Base-by-base conservation (phyloP, 192 early-diverging fungal genomes). In the Coemansia sp. region DNA sequence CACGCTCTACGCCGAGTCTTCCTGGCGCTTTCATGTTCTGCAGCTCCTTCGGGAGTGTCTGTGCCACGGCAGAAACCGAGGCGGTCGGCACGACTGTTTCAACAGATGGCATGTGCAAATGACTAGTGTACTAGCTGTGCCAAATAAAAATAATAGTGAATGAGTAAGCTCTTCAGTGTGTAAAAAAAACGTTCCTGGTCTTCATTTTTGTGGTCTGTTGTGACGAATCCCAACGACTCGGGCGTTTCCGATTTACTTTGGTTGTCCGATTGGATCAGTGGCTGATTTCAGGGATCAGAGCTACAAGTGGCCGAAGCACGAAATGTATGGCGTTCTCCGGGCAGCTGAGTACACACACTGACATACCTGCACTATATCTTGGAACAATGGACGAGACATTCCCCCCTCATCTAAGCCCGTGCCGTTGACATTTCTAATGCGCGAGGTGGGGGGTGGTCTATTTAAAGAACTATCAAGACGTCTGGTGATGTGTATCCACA, bases 1-100 rank as follows among this genome's bases (percentile, higher is more conserved):
- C 46, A 1, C 80, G 72, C 20, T 51, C 66, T 5, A 82, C 69
- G 46, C 75, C 72, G 20, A 22, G 46, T 8, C 41, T 55, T 1
- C 62, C 63, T 1, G 59, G 27, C 15, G 22, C 18, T 66, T 82
- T 82, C 44, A 71, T 66, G 47, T 52, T 47, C 18, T 63, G 57
- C 49, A 75, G 54, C 38, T 77, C 72, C 9, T 64, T 62, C 1
- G 72, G 10, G 13, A 72, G 63, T 31, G 29, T 27, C 2, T 22
- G 42, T 8, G 34, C 11, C 7, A 20, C 46, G 27, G 49, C 27
- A 60, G 57, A 31, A 18, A 4, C 57, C 7, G 16, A 8, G 31
- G 2, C 57, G 13, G 57, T 18, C 31, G 6, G 57, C 57, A 16
- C 31, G 29, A 33, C 29, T 31, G 27, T 60, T 34, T 60, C 57